phyloP scores from a whole-genome alignment of 2,329 filamentous ascomycete species.

The Nothophaeocryptopus gaeumannii region DNA sequence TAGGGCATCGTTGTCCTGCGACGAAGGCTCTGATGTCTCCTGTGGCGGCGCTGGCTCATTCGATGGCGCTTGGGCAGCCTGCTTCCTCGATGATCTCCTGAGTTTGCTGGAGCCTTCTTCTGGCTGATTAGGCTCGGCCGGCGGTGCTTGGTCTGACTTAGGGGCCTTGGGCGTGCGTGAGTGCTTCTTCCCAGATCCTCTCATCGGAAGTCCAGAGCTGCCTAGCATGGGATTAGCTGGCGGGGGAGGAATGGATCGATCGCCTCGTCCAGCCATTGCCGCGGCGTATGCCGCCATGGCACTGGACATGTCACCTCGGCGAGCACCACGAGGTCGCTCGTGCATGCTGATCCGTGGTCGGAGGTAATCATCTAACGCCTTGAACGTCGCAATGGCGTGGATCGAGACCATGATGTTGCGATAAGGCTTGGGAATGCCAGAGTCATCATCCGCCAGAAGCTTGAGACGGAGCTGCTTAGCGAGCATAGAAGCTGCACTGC shows the following conservation, averaged over 20 bases:
- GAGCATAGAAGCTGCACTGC: conserved; percentile 90
- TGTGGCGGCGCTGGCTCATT: conserved; percentile 15
- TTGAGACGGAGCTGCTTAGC: conserved; percentile 92
- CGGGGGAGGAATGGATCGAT: conserved; percentile 31
- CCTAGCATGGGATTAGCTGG: conserved; percentile 36
- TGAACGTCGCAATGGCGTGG: conserved; percentile 96
- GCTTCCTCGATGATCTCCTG: conserved; percentile 35
- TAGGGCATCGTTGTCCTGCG: conserved; percentile 50
- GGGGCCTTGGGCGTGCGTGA: conserved; percentile 21
- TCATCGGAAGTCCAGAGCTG: conserved; percentile 28
- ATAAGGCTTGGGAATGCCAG: conserved; percentile 82
- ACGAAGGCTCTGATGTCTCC: conserved; percentile 43
- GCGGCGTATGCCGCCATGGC: conserved; percentile 75
- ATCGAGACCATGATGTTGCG: conserved; percentile 98
- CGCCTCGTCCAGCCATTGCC: conserved; percentile 59
- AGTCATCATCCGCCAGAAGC: conserved; percentile 83
- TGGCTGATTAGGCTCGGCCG: conserved; percentile 18
- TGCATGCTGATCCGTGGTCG: conserved; percentile 81
- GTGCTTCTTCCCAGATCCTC: conserved; percentile 24
- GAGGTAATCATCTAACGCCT: conserved; percentile 91
- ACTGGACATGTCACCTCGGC: conserved; percentile 62
- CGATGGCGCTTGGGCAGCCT: conserved; percentile 29
- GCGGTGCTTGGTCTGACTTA: conserved; percentile 25
- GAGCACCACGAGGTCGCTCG: conserved; percentile 62
- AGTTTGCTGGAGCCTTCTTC: conserved; percentile 25